Conservation (phyloP, 768 basidiomycete species). For the Exidia glandulosa region DNA sequence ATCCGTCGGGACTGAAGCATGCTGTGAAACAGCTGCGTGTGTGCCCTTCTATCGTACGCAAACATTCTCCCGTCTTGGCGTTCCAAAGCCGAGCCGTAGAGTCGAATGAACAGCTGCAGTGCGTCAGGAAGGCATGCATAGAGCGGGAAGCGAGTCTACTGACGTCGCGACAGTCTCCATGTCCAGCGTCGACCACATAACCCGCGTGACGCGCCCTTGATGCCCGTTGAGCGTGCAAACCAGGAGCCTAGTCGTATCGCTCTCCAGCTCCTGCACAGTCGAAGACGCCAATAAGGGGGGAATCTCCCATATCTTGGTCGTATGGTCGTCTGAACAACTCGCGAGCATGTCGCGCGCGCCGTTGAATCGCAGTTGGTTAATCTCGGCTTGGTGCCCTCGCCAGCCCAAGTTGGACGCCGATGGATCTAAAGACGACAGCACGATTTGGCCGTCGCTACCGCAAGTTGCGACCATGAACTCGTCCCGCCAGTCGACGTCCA, state of each 20-base stretch:
- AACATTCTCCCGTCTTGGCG: constrained; percentile 61
- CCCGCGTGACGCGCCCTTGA: constrained; percentile 46
- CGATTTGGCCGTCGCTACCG: constrained; percentile 56
- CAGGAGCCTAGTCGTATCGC: constrained; percentile 2
- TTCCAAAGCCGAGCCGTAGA: constrained; percentile 76
- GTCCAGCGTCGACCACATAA: constrained; percentile 57
- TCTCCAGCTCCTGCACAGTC: constrained; percentile 4
- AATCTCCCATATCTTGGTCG: constrained; percentile 67
- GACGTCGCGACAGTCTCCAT: constrained; percentile 65
- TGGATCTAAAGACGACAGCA: constrained; percentile 46
- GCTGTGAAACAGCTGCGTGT: constrained; percentile 61
- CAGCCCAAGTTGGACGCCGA: constrained; percentile 6
- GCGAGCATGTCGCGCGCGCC: constrained; percentile 55
- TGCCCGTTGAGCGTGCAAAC: constrained; percentile 45
- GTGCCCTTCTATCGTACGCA: constrained; percentile 63
- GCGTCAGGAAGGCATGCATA: neutral
- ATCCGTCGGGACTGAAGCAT: constrained; percentile 64
- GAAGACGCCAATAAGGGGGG: constrained; percentile 17
- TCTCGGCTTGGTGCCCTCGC: constrained; percentile 62
- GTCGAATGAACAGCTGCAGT: constrained; percentile 65
- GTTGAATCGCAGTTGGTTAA: constrained; percentile 69
- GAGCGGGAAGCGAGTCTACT: constrained; percentile 14
- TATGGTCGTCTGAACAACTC: constrained; percentile 73
- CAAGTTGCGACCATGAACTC: constrained; percentile 62
- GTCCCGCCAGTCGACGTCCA: constrained; percentile 73